Evolutionary conservation across 2,329 filamentous ascomycete species (phyloP), one percentile per base, ranked within the genome.

Genomic region (Sclerotinia nivalis): DNA sequence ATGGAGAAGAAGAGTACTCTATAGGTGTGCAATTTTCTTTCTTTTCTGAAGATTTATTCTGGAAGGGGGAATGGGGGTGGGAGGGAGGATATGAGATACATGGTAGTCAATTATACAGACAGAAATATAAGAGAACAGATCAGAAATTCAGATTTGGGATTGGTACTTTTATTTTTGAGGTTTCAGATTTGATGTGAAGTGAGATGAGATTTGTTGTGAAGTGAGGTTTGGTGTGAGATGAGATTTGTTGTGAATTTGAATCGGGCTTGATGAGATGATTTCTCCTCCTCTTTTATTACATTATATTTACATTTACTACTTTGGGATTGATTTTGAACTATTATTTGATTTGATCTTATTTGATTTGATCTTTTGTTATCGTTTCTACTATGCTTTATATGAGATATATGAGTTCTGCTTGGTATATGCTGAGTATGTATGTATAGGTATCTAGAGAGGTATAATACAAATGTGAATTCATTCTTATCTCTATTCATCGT

Each of bases 101-200:
- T 6, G 40, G 15, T 28, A 43, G 58, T 37, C 50, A 22, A 52
- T 34, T 15, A 68, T 22, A 68, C 31, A 61, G 34, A 50, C 40
- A 50, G 25, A 28, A 52, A 34, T 34, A 34, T 34, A 34, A 34
- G 34, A 34, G 4, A 34, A 34, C 34, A 34, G 34, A 34, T 6
- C 34, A 34, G 47, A 61, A 62, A 34, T 68, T 68, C 62, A 68
- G 56, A 68, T 54, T 54, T 61, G 66, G 56, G 47, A 62, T 61
- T 61, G 34, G 12, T 37, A 62, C 54, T 47, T 22, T 22, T 15
- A 22, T 34, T 34, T 28, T 25, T 25, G n/a, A 25, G 49, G 4
- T 13, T 25, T 25, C n/a, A 25, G 22, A 25, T n/a, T 52, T 28
- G n/a, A 52, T n/a, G n/a, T n/a, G n/a, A n/a, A n/a, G n/a, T n/a